Conservation (phyloP, 768 basidiomycete species). For the Termitomyces eurrhizus region DNA sequence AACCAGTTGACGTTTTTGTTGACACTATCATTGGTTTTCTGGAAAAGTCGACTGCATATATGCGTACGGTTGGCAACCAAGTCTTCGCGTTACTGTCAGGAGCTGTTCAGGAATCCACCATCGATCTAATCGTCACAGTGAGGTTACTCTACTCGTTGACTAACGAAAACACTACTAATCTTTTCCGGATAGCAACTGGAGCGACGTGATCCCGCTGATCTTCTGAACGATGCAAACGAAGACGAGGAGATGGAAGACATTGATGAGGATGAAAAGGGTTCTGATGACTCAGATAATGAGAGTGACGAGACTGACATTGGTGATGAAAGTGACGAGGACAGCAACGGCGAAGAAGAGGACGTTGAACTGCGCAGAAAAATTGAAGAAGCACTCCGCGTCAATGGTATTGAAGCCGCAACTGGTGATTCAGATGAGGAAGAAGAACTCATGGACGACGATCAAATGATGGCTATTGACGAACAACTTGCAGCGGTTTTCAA, state of each 20-base stretch:
- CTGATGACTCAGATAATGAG: constrained; percentile 29
- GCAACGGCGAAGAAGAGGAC: constrained; percentile 49
- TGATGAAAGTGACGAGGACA: constrained; percentile 28
- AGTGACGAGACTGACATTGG: constrained; percentile 31
- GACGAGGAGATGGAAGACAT: constrained; percentile 43
- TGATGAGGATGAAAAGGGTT: constrained; percentile 33
- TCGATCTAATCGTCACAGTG: constrained; percentile 81
- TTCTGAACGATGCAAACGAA: constrained; percentile 43
- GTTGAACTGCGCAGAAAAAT: constrained; percentile 67
- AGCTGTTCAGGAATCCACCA: constrained; percentile 60
- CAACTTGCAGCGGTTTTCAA: constrained; percentile 88
- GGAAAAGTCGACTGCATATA: constrained; percentile 77
- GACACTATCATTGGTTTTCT: constrained; percentile 90
- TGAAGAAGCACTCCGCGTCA: constrained; percentile 56
- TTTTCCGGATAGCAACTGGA: constrained; percentile 73
- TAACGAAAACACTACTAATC: not conserved
- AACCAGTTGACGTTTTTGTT: constrained; percentile 80
- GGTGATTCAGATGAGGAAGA: constrained; percentile 63
- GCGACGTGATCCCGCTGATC: constrained; percentile 55
- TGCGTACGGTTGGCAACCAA: constrained; percentile 76
- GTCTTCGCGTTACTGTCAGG: constrained; percentile 73
- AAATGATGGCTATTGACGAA: constrained; percentile 96
- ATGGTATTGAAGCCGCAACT: constrained; percentile 52
- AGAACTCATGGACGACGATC: constrained; percentile 90
- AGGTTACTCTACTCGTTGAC: constrained; percentile 28